Conservation (phyloP, 176 grass and related monocot species). For the Phragmites australis region DNA sequence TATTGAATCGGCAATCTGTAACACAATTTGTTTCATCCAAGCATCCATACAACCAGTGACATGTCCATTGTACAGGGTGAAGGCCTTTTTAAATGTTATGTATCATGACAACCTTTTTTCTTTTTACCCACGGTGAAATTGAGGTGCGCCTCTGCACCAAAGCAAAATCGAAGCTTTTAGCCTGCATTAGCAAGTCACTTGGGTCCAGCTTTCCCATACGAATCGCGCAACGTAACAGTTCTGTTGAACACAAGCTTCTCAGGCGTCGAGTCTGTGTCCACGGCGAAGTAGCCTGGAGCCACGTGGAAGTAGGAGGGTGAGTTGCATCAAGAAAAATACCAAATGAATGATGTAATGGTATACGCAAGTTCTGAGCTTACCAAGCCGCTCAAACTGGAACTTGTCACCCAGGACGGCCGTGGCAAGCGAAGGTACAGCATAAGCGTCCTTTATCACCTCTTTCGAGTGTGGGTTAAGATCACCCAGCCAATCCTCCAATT, state of each 20-base stretch:
- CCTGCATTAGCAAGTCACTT: conserved; percentile 27
- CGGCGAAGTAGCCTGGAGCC: conserved; percentile 78
- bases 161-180: not conserved
- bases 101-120: not conserved
- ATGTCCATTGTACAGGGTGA: conserved; percentile 9
- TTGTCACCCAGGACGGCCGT: conserved; percentile 66
- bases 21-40: conserved; percentile 1
- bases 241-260: conserved; percentile 87
- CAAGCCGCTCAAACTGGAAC: conserved; percentile 95
- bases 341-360: not conserved
- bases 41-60: not conserved
- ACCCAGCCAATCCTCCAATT: conserved; percentile 82
- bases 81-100: not conserved
- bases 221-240: conserved; percentile 85
- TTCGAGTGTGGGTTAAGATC: conserved; percentile 88
- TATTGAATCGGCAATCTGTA: not conserved
- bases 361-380: conserved; percentile 44
- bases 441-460: conserved; percentile 80
- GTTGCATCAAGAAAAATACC: not conserved
- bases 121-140: not conserved
- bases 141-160: not conserved
- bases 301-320: not conserved
- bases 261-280: conserved; percentile 62
- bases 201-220: conserved; percentile 64
- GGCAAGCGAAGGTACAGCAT: conserved; percentile 63